Evolutionary conservation across 2,329 filamentous ascomycete species (phyloP).

Genomic region (Proliferodiscus dingleyae): DNA sequence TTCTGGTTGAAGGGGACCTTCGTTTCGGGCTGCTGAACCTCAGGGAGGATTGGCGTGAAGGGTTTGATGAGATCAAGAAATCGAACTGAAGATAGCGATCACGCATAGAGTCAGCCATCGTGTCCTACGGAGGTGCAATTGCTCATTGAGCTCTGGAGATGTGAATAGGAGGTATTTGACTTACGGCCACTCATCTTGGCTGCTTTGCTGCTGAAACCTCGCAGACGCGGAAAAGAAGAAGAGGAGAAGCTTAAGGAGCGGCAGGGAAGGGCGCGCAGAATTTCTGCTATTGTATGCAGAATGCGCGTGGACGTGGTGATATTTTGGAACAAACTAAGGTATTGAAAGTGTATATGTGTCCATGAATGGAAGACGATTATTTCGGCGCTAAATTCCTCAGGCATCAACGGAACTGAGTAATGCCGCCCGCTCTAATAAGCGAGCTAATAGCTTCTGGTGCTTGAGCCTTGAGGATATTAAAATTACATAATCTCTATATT

Average conservation of each 20-base stretch:
- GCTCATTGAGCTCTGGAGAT: conserved; percentile 13
- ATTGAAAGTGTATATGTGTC: no score
- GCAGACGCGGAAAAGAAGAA: conserved; percentile 33
- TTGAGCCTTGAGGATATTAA: no score
- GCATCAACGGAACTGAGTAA: no score
- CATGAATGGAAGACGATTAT: no score
- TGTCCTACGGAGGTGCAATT: conserved; percentile 12
- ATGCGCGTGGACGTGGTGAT: conserved; percentile 24
- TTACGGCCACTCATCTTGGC: conserved; percentile 41
- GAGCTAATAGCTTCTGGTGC: no score
- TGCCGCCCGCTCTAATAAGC: no score
- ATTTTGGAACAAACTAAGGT: conserved; percentile 28
- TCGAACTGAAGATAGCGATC: conserved; percentile 59
- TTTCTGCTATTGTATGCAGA: conserved; percentile 27
- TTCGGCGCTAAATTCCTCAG: no score
- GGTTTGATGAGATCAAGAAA: conserved; percentile 99
- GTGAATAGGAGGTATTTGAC: conserved; percentile 21
- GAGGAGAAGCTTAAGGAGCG: conserved; percentile 26
- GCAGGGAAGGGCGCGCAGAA: conserved; percentile 22
- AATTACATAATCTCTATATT: no score
- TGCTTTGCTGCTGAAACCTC: conserved; percentile 31
- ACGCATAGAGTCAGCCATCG: conserved; percentile 24
- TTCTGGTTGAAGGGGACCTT: conserved; percentile 99
- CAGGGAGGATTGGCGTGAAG: conserved; percentile 98
- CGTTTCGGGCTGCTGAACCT: conserved; percentile 97